phyloP scores from a whole-genome alignment of 805 yeast genomes.

The Candida maltosa region DNA sequence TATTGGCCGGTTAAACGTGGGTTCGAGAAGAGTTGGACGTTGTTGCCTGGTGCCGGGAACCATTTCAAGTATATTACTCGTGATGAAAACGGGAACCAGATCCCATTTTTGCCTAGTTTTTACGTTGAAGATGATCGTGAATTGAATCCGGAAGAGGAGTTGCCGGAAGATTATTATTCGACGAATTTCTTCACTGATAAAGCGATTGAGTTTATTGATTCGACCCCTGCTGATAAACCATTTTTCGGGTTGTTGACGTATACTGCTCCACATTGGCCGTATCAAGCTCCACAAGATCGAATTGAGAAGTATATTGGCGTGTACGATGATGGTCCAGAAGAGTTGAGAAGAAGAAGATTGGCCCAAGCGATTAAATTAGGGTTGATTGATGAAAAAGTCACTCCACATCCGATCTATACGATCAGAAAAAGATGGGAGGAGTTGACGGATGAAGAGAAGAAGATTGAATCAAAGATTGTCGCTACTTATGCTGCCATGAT shows the following conservation, averaged over 20 bases:
- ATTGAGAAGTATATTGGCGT: conserved; percentile 46
- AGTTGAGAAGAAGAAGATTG: conserved; percentile 37
- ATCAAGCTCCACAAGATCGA: conserved; percentile 52
- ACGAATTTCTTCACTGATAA: conserved; percentile 44
- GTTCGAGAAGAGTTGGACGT: conserved; percentile 46
- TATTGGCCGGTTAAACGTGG: conserved; percentile 50
- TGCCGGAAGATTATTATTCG: conserved; percentile 49
- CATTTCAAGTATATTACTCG: conserved; percentile 47
- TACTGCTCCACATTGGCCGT: conserved; percentile 69
- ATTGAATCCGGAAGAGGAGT: conserved; percentile 30
- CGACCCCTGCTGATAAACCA: conserved; percentile 41
- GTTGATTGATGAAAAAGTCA: conserved; percentile 39
- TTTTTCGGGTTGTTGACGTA: conserved; percentile 54
- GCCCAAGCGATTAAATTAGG: conserved; percentile 42
- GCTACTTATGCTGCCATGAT: conserved; percentile 66
- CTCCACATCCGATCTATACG: conserved; percentile 44
- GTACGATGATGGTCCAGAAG: conserved; percentile 49
- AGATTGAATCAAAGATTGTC: conserved; percentile 43
- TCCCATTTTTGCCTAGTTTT: conserved; percentile 35
- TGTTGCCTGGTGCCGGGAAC: conserved; percentile 58
- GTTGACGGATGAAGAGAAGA: conserved; percentile 32
- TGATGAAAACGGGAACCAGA: conserved; percentile 24
- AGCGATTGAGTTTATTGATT: conserved; percentile 34
- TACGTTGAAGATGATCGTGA: conserved; percentile 36
- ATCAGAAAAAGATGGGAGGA: conserved; percentile 45